A percentile compares a stretch with the other conserved stretches of the same genome.
These are phyloP conservation scores for Ballota nigra DNA, from an alignment of 257 asterid species.

Conservation along the genomic window DNA sequence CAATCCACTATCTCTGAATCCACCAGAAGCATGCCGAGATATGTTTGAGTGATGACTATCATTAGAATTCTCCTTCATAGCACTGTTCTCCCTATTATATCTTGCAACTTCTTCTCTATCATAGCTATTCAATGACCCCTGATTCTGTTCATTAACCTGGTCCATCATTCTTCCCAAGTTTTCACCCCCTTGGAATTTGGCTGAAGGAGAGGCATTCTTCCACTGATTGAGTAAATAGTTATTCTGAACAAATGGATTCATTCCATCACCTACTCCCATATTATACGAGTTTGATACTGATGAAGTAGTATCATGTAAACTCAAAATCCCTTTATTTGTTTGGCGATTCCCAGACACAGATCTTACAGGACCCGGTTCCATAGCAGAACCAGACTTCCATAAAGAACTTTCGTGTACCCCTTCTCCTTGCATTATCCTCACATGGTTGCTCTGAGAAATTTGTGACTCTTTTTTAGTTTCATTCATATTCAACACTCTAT, in stretches of 20 bases:
- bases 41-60: constrained; percentile 60
- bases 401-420: constrained; percentile 32
- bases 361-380: constrained; percentile 41
- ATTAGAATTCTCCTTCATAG: constrained; percentile 53
- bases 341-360: constrained; percentile 36
- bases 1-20: constrained; percentile 46
- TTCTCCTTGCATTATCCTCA: constrained; percentile 45
- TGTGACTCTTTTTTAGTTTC: constrained; percentile 35
- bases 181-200: constrained; percentile 46
- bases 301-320: constrained; percentile 34
- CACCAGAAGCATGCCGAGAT: constrained; percentile 53
- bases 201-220: constrained; percentile 50
- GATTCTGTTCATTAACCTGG: constrained; percentile 37
- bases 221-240: constrained; percentile 51
- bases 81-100: constrained; percentile 46
- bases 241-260: constrained; percentile 43
- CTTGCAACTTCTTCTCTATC: constrained; percentile 41
- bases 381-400: constrained; percentile 50
- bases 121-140: constrained; percentile 26
- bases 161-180: constrained; percentile 38
- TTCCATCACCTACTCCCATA: constrained; percentile 41
- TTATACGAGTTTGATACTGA: constrained; percentile 35
- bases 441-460: constrained; percentile 36
- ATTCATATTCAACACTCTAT: constrained; percentile 31
- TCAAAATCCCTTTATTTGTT: constrained; percentile 40